Conservation (phyloP, 176 grass and related monocot genomes). For the Oryza nivara region DNA sequence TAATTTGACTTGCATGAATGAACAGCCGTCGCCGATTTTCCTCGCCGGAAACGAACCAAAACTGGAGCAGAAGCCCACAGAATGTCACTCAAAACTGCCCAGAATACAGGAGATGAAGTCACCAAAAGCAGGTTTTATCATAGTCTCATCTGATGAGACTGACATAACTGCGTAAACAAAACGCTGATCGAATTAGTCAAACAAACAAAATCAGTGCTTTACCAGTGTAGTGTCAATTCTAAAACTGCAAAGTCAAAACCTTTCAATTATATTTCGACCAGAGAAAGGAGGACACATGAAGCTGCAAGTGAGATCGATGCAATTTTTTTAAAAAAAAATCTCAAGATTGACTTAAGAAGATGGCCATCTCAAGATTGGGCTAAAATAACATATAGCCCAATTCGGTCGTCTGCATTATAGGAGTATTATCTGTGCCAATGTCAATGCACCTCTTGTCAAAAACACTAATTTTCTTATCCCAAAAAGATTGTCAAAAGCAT, state of each 20-base stretch:
- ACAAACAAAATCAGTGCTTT: background rate
- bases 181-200: background rate
- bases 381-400: background rate
- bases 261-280: background rate
- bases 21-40: background rate
- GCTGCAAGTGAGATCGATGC: background rate
- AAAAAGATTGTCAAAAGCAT: background rate
- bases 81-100: background rate
- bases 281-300: background rate
- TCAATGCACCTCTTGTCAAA: conserved; percentile 17
- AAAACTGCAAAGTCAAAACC: background rate
- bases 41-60: background rate
- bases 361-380: background rate
- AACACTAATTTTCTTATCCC: background rate
- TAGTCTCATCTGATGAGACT: background rate
- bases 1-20: background rate
- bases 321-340: background rate
- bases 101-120: conserved; percentile 35
- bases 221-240: background rate
- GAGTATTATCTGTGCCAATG: background rate
- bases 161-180: background rate
- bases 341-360: background rate
- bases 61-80: background rate
- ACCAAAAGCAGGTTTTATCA: background rate
- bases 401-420: background rate